phyloP scores from a whole-genome alignment of 495 filamentous ascomycete species.

The Lophiostoma macrostomum region DNA sequence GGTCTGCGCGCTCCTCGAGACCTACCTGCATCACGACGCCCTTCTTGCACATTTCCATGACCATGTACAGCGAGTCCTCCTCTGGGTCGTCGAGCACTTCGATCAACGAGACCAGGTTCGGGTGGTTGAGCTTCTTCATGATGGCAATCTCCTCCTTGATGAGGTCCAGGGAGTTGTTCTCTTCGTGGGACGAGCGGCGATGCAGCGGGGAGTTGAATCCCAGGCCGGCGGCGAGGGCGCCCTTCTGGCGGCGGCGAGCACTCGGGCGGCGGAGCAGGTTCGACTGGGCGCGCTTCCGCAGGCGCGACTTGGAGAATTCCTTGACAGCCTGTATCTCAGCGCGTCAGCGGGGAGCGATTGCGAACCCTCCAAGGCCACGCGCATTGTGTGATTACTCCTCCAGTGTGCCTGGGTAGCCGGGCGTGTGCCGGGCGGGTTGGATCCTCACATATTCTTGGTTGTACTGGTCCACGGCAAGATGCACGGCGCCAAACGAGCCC shows the following conservation, averaged over 20 bases:
- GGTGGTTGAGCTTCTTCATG: conserved; percentile 97
- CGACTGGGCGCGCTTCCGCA: conserved; percentile 91
- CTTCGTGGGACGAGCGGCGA: conserved; percentile 49
- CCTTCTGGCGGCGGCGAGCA: conserved; percentile 48
- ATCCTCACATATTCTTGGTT: conserved; percentile 84
- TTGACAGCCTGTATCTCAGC: conserved; percentile 71
- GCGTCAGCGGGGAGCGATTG: conserved; percentile 24
- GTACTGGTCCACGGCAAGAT: conserved; percentile 85
- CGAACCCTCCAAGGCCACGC: conserved; percentile 17
- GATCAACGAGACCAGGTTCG: conserved; percentile 85
- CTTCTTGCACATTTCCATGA: conserved; percentile 98
- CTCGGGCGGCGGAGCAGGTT: conserved; percentile 75
- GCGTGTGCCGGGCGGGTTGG: conserved; percentile 18
- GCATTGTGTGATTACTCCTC: conserved; percentile 6
- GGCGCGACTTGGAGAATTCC: conserved; percentile 90
- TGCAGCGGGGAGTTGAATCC: conserved; percentile 65
- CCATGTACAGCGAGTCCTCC: conserved; percentile 96
- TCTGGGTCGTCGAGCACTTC: conserved; percentile 94
- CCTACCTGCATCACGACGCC: conserved; percentile 97
- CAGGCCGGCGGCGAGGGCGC: conserved; percentile 50
- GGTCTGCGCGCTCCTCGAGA: conserved; percentile 74
- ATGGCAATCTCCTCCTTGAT: conserved; percentile 98
- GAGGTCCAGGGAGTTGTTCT: conserved; percentile 76
- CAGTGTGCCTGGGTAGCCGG: not conserved
- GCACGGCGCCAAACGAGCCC: conserved; percentile 92